Conservation (phyloP, 495 filamentous ascomycete species). For the Penicillium silybi region DNA sequence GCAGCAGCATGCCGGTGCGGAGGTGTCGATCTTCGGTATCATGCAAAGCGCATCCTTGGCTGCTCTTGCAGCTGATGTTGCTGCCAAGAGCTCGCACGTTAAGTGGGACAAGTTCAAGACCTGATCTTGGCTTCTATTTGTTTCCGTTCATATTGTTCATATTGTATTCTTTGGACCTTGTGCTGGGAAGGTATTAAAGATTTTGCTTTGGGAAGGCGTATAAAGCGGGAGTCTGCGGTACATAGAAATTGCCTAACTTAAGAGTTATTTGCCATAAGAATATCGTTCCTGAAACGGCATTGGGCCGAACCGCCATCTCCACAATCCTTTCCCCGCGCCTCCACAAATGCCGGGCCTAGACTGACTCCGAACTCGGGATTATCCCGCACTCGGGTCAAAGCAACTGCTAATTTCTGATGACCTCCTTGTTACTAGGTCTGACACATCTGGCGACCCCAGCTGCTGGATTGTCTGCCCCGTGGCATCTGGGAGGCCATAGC, state of each 20-base stretch:
- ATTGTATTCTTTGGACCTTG: too few relatives aligned
- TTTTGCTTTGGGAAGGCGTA: too few relatives aligned
- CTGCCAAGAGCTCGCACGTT: not conserved
- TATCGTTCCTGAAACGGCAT: not conserved
- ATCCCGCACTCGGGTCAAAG: too few relatives aligned
- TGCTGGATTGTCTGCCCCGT: not conserved
- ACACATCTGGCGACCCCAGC: not conserved
- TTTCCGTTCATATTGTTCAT: not conserved
- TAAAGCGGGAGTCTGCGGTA: too few relatives aligned
- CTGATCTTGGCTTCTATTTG: too few relatives aligned
- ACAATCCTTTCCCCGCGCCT: not conserved
- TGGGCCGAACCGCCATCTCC: not conserved
- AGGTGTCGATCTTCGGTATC: conserved; percentile 41
- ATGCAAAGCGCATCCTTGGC: conserved; percentile 33
- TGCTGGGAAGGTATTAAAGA: too few relatives aligned
- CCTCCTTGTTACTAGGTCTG: not conserved
- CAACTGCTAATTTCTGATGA: too few relatives aligned
- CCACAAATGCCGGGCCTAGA: not conserved
- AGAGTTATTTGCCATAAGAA: not conserved
- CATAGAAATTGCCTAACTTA: too few relatives aligned
- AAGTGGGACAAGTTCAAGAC: too few relatives aligned
- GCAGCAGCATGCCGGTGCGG: conserved; percentile 23
- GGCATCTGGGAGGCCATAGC: not conserved
- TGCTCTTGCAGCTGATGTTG: conserved; percentile 15
- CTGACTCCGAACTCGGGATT: too few relatives aligned